phyloP scores from a whole-genome alignment of 169 alveolate species.

The Perkinsus olseni region DNA sequence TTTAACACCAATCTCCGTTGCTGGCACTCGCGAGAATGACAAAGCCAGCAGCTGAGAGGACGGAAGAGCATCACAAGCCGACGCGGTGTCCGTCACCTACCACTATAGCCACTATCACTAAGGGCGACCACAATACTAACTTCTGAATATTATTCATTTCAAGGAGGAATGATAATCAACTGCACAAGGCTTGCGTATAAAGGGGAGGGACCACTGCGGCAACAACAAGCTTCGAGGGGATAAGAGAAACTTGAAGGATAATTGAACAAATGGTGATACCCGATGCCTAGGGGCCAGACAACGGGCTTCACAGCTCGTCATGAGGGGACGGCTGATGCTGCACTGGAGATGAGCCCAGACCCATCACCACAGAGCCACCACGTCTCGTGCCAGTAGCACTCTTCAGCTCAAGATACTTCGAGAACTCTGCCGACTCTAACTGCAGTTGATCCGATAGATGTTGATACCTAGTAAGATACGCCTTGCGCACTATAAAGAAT shows the following conservation, averaged over 20 bases:
- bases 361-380: background rate
- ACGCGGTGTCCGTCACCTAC: background rate
- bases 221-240: too few relatives aligned
- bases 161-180: background rate
- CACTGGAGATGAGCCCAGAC: background rate
- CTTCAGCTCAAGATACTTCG: background rate
- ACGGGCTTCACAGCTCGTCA: background rate
- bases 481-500: background rate
- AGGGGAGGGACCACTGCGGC: too few relatives aligned
- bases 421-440: background rate
- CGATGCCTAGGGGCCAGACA: too few relatives aligned
- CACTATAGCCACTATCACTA: background rate
- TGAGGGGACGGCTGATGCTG: background rate
- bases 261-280: too few relatives aligned
- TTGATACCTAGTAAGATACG: background rate
- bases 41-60: background rate
- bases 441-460: background rate
- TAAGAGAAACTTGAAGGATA: background rate
- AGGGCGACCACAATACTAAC: background rate
- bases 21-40: background rate
- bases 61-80: background rate
- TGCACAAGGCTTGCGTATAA: background rate
- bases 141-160: background rate
- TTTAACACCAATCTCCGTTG: background rate
- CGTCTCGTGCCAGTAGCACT: background rate